Conservation (phyloP, 2,329 filamentous ascomycete genomes). For the Dryadomyces quercus-mongolicae region DNA sequence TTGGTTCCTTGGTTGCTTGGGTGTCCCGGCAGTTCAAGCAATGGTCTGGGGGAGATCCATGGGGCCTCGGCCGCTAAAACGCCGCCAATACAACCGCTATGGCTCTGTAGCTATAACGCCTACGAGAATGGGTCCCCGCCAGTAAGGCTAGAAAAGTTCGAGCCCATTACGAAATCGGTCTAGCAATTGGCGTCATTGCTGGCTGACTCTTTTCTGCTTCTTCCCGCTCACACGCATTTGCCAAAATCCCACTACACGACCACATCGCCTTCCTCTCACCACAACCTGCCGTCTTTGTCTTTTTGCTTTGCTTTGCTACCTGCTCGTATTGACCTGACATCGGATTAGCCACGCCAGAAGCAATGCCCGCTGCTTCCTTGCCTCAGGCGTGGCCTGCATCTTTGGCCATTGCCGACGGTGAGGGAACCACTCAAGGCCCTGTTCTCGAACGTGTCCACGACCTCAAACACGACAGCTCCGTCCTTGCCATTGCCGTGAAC, state of each 20-base stretch:
- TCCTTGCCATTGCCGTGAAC: constrained; percentile 73
- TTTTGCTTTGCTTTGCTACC: background rate
- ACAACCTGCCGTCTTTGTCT: background rate
- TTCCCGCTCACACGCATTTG: background rate
- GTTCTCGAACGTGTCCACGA: constrained; percentile 59
- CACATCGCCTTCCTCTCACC: background rate
- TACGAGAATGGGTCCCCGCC: background rate
- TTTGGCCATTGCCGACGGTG: constrained; percentile 9
- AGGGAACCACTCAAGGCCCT: constrained; percentile 9
- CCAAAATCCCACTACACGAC: background rate
- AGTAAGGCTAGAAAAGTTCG: background rate
- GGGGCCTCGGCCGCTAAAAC: background rate
- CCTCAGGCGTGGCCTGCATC: constrained; percentile 13
- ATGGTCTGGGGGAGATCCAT: background rate
- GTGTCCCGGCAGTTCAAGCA: no score
- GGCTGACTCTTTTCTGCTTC: background rate
- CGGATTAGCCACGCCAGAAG: background rate
- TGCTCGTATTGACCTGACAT: background rate
- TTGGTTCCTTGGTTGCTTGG: no score
- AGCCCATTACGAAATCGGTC: background rate
- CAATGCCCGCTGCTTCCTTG: constrained; percentile 8
- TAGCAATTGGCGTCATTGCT: constrained; percentile 1
- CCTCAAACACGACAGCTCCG: constrained; percentile 64
- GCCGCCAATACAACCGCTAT: background rate
- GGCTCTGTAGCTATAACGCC: background rate